A percentile compares a stretch with the other conserved stretches of the same genome.
Conservation (phyloP, 148 eudicot species). For the Vaccinium corymbosum region DNA sequence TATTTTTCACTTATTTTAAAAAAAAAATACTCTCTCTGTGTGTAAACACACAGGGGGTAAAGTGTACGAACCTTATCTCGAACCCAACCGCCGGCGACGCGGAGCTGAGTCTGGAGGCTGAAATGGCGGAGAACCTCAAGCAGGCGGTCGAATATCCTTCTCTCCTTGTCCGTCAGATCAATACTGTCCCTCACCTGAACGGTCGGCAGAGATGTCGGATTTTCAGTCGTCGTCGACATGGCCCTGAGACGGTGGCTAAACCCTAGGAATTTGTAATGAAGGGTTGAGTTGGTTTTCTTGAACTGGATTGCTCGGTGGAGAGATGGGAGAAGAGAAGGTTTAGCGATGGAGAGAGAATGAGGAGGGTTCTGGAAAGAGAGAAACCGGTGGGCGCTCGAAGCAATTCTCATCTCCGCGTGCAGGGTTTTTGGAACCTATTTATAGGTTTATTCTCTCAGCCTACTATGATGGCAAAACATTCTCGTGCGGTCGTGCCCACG, state of each 20-base stretch:
- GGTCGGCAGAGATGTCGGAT: slow-evolving; percentile 1
- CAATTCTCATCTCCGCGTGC: slow-evolving; percentile 22
- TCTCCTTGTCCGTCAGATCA: slow-evolving; percentile 66
- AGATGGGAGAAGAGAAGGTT: slow-evolving; percentile 15
- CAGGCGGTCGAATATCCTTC: slow-evolving; percentile 56
- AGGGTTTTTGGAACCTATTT: not conserved
- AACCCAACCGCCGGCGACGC: slow-evolving; percentile 98
- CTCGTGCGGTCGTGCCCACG: no score
- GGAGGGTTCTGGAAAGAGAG: slow-evolving; percentile 7
- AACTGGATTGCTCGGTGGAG: not conserved
- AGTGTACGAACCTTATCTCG: slow-evolving; percentile 69
- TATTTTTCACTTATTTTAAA: not conserved
- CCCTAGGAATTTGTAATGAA: slow-evolving; percentile 32
- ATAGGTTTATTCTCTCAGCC: no score
- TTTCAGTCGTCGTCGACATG: slow-evolving; percentile 21
- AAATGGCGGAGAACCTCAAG: slow-evolving; percentile 59
- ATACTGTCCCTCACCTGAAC: slow-evolving; percentile 58
- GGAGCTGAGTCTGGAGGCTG: slow-evolving; percentile 68
- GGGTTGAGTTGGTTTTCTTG: slow-evolving; percentile 21
- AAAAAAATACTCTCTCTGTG: no score
- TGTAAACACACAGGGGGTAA: not conserved
- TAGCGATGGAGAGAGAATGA: slow-evolving; percentile 3
- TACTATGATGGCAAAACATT: no score
- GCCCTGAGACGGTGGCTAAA: slow-evolving; percentile 22
- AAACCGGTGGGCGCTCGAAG: slow-evolving; percentile 19